Evolutionary conservation across 345 rosid species (phyloP).

Genomic region (Angophora floribunda): DNA sequence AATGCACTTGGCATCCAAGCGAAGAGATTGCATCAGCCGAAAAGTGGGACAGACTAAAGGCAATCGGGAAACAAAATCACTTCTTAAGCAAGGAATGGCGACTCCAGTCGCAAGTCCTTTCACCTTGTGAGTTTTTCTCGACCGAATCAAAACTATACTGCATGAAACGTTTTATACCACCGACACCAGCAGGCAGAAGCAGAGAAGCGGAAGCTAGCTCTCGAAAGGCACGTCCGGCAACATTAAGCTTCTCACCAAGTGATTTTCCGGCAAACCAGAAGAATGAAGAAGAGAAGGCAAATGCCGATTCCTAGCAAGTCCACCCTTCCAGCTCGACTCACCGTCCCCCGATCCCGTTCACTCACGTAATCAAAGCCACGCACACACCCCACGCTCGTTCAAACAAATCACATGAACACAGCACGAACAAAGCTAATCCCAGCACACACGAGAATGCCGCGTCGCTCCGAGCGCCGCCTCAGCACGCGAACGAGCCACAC

Average conservation of each 20-base stretch:
- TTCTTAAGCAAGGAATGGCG: neutral
- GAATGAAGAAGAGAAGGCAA: neutral
- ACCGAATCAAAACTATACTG: neutral
- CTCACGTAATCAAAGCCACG: neutral
- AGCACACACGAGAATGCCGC: neutral
- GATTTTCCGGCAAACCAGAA: neutral
- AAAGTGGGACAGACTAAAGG: neutral
- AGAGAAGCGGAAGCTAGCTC: neutral
- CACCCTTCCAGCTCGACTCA: neutral
- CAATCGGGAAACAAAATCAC: neutral
- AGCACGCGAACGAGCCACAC: neutral
- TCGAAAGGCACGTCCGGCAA: neutral
- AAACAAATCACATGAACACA: neutral
- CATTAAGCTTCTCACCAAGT: neutral
- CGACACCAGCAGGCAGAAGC: neutral
- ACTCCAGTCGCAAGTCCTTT: neutral
- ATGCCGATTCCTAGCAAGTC: neutral
- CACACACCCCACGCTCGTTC: neutral
- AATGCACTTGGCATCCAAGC: neutral
- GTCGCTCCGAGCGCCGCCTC: neutral
- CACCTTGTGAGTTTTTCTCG: neutral
- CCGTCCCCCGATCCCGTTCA: neutral
- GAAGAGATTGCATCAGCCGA: neutral
- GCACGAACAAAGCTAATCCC: neutral
- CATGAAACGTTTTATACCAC: neutral